Evolutionary conservation across 108 stramenopile species (phyloP), one percentile per base, ranked within the genome.

Genomic region (Hondaea fermentalgiana): DNA sequence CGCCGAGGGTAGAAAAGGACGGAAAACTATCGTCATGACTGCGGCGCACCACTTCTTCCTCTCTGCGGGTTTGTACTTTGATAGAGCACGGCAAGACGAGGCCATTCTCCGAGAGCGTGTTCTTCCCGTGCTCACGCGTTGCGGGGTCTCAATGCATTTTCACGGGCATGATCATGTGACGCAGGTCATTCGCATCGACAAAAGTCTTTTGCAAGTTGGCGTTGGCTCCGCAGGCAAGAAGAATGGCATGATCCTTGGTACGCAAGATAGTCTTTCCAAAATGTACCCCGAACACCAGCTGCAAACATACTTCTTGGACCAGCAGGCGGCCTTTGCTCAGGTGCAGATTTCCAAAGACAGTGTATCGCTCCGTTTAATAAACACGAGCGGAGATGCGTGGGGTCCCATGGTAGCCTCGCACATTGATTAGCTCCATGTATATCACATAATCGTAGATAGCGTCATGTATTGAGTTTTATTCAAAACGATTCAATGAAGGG

Each of bases 81-180:
- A 83, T 53, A 8, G 12, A 17, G 49, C 45, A 0, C 12, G 19
- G 51, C 25, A 12, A 6, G 51, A 53, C 25, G 45, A 53, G 45
- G 51, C 45, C 49, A 83, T 83, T 83, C 19, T 83, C 23, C 45
- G 23, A 35, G 23, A 55, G 51, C 76, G 51, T 17, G 76, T 83
- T 12, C n/a, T 53, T 2, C 76, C 76, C 49, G 49, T 83, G n/a
- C 76, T 83, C 28, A n/a, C 1, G 28, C 19, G 28, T 8, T 83
- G 76, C 28, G 76, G 76, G 14, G 76, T 83, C 28, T 6, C 10
- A 3, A 21, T 8, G 51, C 76, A 83, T 35, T 53, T 83, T 25
- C 76, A 83, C 28, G 76, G 76, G 12, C 76, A 83, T 23, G 76
- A 83, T 45, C 76, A 83, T 23, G 76, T 83, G 23, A 83, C 49